Evolutionary conservation across 768 basidiomycete species (phyloP).

Genomic region (Lyophyllum semitale): DNA sequence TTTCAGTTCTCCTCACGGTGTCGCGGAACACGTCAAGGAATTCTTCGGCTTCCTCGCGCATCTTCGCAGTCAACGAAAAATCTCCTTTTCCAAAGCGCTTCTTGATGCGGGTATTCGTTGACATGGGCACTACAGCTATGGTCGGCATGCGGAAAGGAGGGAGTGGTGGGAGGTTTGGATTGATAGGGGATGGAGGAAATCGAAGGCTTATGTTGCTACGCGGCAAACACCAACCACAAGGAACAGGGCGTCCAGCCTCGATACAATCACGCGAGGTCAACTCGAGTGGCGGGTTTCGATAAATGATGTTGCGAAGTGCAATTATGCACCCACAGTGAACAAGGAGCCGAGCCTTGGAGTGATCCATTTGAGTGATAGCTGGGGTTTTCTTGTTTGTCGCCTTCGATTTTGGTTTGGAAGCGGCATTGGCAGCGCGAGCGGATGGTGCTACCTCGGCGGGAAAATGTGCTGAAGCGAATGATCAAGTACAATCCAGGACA

Average conservation of each 20-base stretch:
- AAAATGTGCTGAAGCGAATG: not conserved
- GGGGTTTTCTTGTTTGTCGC: not conserved
- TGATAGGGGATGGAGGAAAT: not conserved
- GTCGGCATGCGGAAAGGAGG: not conserved
- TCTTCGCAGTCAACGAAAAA: not conserved
- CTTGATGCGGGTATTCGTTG: not conserved
- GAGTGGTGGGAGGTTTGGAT: not conserved
- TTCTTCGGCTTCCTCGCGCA: not conserved
- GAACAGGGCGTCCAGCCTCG: not conserved
- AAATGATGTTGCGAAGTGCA: not conserved
- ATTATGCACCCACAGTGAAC: not conserved
- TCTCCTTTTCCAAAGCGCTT: not conserved
- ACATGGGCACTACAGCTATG: not conserved
- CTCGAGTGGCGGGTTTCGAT: not conserved
- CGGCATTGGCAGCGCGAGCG: not conserved
- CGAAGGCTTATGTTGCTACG: not conserved
- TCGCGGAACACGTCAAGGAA: not conserved
- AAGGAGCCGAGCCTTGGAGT: not conserved
- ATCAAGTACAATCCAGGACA: too few relatives aligned
- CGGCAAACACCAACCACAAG: not conserved
- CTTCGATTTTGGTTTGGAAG: not conserved
- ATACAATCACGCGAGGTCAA: not conserved
- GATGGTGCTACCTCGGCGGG: not conserved
- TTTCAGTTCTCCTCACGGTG: not conserved
- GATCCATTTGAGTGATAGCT: not conserved